Evolutionary conservation across 1,139 yeast genomes (phyloP), one percentile per base, ranked within the genome.

Genomic region (Magnusiomyces clavatus): DNA sequence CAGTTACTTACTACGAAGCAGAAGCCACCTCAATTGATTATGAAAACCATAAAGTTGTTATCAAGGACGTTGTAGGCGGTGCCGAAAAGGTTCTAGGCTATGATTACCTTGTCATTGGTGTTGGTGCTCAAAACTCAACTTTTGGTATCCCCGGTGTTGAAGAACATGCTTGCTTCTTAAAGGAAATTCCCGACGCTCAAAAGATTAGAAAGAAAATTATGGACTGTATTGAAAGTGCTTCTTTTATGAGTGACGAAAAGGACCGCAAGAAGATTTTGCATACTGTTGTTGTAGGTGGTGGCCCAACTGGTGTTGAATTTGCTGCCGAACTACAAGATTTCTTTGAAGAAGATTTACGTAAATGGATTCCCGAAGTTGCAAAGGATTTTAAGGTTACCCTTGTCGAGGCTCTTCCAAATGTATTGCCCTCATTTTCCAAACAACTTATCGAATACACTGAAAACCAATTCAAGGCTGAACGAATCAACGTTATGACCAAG

Each of bases 301-400:
- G 96, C 57, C 96, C 97, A 65, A 89, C 96, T 51, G 97, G 97
- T 72, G 96, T 89, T 57, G 97, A 89, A 70, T 86, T 86, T 64
- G 96, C 96, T 59, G 97, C 95, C 64, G 97, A 90, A 71, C 73
- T 90, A 62, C 95, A 86, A 71, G 97, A 90, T 71, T 90, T 87
- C 71, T 84, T 89, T 60, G 94, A 86, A 69, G 95, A 88, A 70
- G 97, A 90, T 69, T 76, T 90, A 73, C 75, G 74, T 63, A 85
- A 82, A 71, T 87, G 95, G 94, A 82, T 86, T 74, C 97, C 97
- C 48, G 87, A 80, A 63, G 79, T 89, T 60, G 82, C 89, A 58
- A 74, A 76, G 64, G 96, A 90, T 66, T 79, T 89, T 67, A 78
- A 82, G 62, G 90, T 90, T 54, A 80, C 94, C 47, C 77, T 90